Conservation (phyloP, 2,329 filamentous ascomycete species). For the Didymellaceae sp. region DNA sequence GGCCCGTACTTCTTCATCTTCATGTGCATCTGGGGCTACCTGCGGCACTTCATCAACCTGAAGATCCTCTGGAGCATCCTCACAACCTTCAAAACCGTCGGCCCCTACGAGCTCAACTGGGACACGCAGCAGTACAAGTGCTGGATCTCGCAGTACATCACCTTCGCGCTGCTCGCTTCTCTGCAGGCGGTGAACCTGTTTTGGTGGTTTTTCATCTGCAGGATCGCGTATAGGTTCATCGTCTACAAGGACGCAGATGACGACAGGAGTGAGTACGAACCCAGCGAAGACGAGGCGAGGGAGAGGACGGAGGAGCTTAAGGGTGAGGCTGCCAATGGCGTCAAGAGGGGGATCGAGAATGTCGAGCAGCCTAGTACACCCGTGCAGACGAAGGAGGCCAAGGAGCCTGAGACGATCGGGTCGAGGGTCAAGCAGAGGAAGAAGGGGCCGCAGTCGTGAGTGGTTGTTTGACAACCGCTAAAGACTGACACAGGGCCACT, state of each 20-base stretch:
- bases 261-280: constrained; percentile 72
- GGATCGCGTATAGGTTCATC: constrained; percentile 75
- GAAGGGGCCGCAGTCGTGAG: constrained; percentile 9
- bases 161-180: constrained; percentile 66
- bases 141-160: constrained; percentile 71
- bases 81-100: constrained; percentile 76
- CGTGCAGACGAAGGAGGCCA: background rate
- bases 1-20: constrained; percentile 85
- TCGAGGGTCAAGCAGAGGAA: constrained; percentile 23
- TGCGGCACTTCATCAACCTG: constrained; percentile 85
- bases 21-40: constrained; percentile 84
- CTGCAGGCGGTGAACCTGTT: constrained; percentile 80
- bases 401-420: constrained; percentile 21
- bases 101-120: constrained; percentile 79
- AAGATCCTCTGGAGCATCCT: constrained; percentile 77
- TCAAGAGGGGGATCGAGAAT: constrained; percentile 3
- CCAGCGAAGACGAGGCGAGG: constrained; percentile 54
- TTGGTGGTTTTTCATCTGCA: constrained; percentile 79
- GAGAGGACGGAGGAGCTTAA: constrained; percentile 27
- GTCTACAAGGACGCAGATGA: constrained; percentile 68
- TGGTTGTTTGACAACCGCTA: too few species aligned
- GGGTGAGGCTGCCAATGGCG: background rate
- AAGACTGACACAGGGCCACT: too few species aligned
- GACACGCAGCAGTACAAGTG: constrained; percentile 79
- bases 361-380: constrained; percentile 10